Evolutionary conservation across 306 rosid genomes (phyloP).

Genomic region (Myrica gale): DNA sequence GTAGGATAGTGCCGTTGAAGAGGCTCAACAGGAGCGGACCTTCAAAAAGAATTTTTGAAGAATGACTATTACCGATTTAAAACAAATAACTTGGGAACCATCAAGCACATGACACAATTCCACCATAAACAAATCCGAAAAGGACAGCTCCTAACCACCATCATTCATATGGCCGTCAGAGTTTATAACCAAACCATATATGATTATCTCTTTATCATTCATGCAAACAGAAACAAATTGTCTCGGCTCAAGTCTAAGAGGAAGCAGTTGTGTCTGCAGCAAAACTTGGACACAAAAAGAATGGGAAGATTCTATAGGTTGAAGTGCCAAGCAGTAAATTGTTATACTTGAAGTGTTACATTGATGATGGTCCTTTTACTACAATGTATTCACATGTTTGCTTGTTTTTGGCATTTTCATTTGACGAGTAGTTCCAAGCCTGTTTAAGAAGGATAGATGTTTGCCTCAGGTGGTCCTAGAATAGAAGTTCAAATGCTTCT

Average conservation of each 20-base stretch:
- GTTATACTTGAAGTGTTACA: no score
- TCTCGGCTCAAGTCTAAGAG: not conserved
- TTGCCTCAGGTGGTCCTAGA: conserved; percentile 30
- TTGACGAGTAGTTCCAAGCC: not conserved
- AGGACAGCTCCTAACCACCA: not conserved
- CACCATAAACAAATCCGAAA: not conserved
- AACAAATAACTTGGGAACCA: not conserved
- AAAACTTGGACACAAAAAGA: not conserved
- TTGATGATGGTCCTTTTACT: no score
- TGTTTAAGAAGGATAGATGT: conserved; percentile 38
- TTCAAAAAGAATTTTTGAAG: not conserved
- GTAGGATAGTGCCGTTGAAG: no score
- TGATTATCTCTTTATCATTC: not conserved
- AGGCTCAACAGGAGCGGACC: not conserved
- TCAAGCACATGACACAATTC: not conserved
- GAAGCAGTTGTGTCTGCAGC: not conserved
- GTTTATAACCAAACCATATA: not conserved
- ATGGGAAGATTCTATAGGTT: no score
- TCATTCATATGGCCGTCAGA: not conserved
- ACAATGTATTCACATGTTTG: no score
- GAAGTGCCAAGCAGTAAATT: no score
- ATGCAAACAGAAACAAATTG: not conserved
- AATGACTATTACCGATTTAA: not conserved
- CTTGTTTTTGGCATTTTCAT: no score
- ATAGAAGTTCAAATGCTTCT: conserved; percentile 22